phyloP scores from a whole-genome alignment of 2,329 filamentous ascomycete genomes.

The Thelonectria blattea region DNA sequence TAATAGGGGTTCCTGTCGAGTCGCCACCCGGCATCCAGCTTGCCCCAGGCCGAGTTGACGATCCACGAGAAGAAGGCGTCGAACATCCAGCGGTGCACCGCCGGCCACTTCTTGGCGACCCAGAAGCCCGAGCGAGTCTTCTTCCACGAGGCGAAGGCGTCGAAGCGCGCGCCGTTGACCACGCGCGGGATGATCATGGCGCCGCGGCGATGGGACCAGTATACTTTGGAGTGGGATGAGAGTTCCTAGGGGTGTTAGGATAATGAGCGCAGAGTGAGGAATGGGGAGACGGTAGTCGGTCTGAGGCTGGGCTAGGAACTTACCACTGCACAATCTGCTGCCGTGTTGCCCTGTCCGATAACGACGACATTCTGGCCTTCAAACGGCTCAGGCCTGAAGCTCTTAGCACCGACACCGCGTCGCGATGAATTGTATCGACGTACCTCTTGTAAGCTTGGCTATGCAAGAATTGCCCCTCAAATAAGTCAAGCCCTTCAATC shows the following conservation, averaged over 20 bases:
- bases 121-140: slow-evolving; percentile 25
- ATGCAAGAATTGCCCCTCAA: slow-evolving; percentile 31
- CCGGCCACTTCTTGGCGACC: slow-evolving; percentile 25
- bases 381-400: slow-evolving; percentile 25
- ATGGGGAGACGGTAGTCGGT: no score
- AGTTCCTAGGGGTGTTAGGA: slow-evolving; percentile 27
- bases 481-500: slow-evolving; percentile 29
- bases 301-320: neutral
- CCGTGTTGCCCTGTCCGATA: slow-evolving; percentile 38
- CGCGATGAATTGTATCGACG: no score
- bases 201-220: slow-evolving; percentile 34
- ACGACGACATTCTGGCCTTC: slow-evolving; percentile 33
- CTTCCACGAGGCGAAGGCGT: slow-evolving; percentile 30
- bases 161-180: slow-evolving; percentile 28
- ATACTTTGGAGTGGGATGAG: slow-evolving; percentile 24
- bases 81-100: slow-evolving; percentile 21
- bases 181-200: slow-evolving; percentile 31
- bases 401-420: neutral
- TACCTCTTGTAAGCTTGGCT: slow-evolving; percentile 36
- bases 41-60: slow-evolving; percentile 21
- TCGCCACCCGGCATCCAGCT: slow-evolving; percentile 27
- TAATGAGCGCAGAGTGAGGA: neutral
- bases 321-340: slow-evolving; percentile 34
- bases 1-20: slow-evolving; percentile 21
- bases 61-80: slow-evolving; percentile 24